Percentiles rank a stretch among this genome's conserved stretches.
Conservation (phyloP, 441 rosid species). For the Geranium incanum region DNA sequence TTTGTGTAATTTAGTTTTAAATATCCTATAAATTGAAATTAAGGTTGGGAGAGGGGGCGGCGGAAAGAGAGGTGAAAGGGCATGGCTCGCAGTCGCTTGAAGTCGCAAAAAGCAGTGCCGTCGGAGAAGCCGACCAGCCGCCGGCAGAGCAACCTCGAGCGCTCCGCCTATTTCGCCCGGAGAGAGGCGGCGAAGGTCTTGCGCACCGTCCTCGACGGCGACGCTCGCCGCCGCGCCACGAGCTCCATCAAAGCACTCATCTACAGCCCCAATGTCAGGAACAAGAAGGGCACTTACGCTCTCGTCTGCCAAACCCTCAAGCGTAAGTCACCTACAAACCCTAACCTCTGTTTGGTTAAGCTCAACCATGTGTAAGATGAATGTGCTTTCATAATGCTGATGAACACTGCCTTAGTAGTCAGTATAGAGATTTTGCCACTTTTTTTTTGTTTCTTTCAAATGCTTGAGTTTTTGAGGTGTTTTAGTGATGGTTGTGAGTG, state of each 20-base stretch:
- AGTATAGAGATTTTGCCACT: too few species aligned
- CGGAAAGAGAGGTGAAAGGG: neutral
- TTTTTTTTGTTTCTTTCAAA: neutral
- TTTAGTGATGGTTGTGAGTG: neutral
- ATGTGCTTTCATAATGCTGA: too few species aligned
- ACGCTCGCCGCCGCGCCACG: conserved; percentile 63
- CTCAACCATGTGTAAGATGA: neutral
- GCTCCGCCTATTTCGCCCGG: conserved; percentile 68
- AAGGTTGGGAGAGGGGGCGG: neutral
- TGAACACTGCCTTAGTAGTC: too few species aligned
- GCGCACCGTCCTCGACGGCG: conserved; percentile 61
- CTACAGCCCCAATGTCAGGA: conserved; percentile 59
- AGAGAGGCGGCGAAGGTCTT: conserved; percentile 82
- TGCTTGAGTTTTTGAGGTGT: neutral
- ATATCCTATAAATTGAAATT: neutral
- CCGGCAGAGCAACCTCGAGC: conserved; percentile 39
- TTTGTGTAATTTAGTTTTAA: too few species aligned
- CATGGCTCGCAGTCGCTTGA: neutral
- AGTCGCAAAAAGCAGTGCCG: conserved; percentile 13
- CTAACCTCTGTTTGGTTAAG: neutral
- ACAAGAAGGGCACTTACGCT: conserved; percentile 81
- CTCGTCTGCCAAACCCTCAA: conserved; percentile 88
- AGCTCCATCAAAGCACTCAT: conserved; percentile 78
- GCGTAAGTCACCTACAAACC: conserved; percentile 30
- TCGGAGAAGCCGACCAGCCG: conserved; percentile 23